Percentiles rank a stretch among this genome's conserved stretches.
phyloP scores from a whole-genome alignment of 768 basidiomycete species.

The Suillus tomentosus region DNA sequence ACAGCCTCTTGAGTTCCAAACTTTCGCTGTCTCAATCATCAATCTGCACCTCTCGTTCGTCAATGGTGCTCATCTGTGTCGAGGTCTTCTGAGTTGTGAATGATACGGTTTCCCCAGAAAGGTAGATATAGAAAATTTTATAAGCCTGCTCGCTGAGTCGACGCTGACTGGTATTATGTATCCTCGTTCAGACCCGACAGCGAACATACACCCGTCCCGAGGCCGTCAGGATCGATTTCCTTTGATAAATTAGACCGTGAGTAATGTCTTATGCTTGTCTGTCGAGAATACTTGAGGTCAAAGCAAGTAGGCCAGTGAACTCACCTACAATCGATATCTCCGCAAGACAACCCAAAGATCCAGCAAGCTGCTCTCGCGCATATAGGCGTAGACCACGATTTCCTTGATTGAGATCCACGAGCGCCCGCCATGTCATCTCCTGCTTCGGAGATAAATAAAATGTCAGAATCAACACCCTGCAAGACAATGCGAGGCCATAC shows the following conservation, averaged over 20 bases:
- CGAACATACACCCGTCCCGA: neutral
- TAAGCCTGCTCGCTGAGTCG: too few species aligned
- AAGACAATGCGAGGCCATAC: slow-evolving; percentile 1
- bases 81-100: neutral
- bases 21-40: neutral
- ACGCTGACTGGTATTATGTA: neutral
- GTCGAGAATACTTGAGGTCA: neutral
- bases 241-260: too few species aligned
- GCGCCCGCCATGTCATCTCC: neutral
- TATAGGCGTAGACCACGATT: neutral
- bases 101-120: neutral
- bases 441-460: neutral
- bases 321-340: neutral
- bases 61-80: neutral
- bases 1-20: neutral
- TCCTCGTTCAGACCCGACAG: neutral
- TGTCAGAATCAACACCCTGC: neutral
- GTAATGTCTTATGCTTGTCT: neutral
- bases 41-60: neutral
- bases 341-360: neutral
- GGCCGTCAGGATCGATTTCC: neutral
- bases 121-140: neutral
- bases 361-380: neutral
- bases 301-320: neutral
- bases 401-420: neutral